Base-by-base conservation (phyloP, 1,284 basidiomycete genomes). In the Pascua sp. region DNA sequence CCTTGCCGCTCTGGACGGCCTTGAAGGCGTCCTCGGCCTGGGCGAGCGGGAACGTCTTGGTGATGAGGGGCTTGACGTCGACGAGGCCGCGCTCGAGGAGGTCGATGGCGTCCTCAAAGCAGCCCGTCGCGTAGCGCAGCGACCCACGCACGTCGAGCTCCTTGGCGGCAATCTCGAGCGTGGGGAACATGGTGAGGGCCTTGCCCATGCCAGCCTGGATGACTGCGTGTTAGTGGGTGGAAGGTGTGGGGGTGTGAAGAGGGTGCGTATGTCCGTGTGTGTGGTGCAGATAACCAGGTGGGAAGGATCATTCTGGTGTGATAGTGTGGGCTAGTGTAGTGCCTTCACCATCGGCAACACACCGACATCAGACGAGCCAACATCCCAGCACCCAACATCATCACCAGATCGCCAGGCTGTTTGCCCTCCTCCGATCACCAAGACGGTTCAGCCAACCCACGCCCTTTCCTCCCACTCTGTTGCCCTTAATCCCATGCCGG, bases 91-190 rank as follows among this genome's bases (percentile, higher is more conserved):
- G 73, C 15, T 78, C 72, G 18, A 81, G 78, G 42, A 84, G 74
- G 57, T 78, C 77, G 61, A 84, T 81, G 32, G 80, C 79, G 42
- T 79, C 77, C 17, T 72, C 67, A 59, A 68, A 73, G 42, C 65
- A 67, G 17, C 65, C 61, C 0, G 64, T 55, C 2, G 68, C 68
- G 63, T 74, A 74, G 32, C 66, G 63, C 13, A 67, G 46, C 36
- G 62, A 58, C 11, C 68, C 68, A 63, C 86, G 86, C 72, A 90
- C 80, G 57, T 80, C 83, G 24, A 94, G 72, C 75, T 94, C 90
- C 77, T 91, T 91, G 53, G 60, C 49, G 16, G 66, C 59, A 18
- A 70, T 56, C 42, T 64, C 53, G 18, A 70, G 55, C 0, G 59
- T 64, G 3, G 68, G 67, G 61, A 69, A 68, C 9, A 47, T 17